Conservation (phyloP, 306 rosid species). For the Hippophae gyantsensis region DNA sequence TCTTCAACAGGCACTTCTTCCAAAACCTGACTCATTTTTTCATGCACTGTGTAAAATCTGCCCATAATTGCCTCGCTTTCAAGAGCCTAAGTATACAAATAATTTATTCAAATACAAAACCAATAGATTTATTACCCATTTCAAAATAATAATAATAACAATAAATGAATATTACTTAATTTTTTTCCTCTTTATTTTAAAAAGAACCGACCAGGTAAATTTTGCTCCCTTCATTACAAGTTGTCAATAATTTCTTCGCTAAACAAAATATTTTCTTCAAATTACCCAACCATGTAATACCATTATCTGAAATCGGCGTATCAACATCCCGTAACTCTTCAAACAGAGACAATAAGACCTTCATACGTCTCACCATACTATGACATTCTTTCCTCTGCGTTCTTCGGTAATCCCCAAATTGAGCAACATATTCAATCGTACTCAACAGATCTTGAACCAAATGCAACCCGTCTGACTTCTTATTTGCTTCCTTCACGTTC, state of each 20-base stretch:
- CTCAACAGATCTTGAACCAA: slow-evolving; percentile 30
- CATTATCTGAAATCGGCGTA: slow-evolving; percentile 23
- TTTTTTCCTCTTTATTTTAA: background rate
- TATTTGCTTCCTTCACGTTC: slow-evolving; percentile 14
- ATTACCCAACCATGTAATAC: slow-evolving; percentile 33
- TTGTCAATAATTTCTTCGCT: slow-evolving; percentile 37
- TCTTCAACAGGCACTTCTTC: slow-evolving; percentile 37
- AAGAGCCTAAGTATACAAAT: slow-evolving; percentile 27
- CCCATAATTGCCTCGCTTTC: slow-evolving; percentile 49
- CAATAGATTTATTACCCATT: background rate
- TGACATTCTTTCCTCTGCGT: slow-evolving; percentile 48
- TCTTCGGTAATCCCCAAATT: slow-evolving; percentile 47
- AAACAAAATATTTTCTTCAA: slow-evolving; percentile 38
- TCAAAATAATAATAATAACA: background rate
- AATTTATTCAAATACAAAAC: slow-evolving; percentile 1
- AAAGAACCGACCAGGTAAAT: slow-evolving; percentile 33
- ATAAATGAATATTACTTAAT: background rate
- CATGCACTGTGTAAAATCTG: slow-evolving; percentile 36
- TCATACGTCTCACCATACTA: slow-evolving; percentile 51
- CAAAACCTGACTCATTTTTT: slow-evolving; percentile 37
- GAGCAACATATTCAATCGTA: slow-evolving; percentile 47
- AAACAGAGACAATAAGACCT: slow-evolving; percentile 47
- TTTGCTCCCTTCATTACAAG: slow-evolving; percentile 68
- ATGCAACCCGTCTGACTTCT: slow-evolving; percentile 7
- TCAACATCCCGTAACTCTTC: slow-evolving; percentile 55